These are phyloP conservation scores for Chimonanthus salicifolius DNA, from an alignment of 164 flowering plant species.

Conservation along the genomic window DNA sequence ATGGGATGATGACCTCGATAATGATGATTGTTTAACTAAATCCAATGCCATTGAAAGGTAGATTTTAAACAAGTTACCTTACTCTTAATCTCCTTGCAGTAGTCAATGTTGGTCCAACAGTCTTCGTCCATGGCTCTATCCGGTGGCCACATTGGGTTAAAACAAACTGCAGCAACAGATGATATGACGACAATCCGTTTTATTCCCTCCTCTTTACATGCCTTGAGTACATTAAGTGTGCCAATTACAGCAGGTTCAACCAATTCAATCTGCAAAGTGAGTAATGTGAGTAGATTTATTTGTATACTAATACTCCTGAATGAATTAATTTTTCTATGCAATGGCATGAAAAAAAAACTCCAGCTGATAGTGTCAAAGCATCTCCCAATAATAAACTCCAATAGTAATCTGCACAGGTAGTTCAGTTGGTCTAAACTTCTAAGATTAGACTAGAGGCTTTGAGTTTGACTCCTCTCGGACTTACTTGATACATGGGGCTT, in stretches of 20 bases:
- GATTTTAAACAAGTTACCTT: too few species aligned
- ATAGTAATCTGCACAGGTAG: too few species aligned
- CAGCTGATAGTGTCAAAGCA: too few species aligned
- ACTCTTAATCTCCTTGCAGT: conserved; percentile 19
- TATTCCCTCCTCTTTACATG: conserved; percentile 40
- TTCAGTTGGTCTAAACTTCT: too few species aligned
- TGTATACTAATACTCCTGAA: too few species aligned
- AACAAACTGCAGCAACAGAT: conserved; percentile 36
- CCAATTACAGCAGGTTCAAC: conserved; percentile 55
- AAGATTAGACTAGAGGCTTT: too few species aligned
- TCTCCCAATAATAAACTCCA: too few species aligned
- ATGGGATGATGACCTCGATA: neutral
- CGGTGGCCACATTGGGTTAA: conserved; percentile 48
- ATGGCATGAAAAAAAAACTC: too few species aligned
- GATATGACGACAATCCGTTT: conserved; percentile 47
- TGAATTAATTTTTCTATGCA: too few species aligned
- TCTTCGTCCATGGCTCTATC: conserved; percentile 43
- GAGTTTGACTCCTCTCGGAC: too few species aligned
- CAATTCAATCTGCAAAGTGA: conserved; percentile 36
- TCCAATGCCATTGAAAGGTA: neutral
- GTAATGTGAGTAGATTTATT: neutral
- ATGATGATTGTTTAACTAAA: neutral
- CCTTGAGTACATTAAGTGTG: conserved; percentile 56
- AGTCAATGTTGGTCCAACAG: conserved; percentile 57
- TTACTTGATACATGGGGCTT: too few species aligned